Percentiles rank a stretch among this genome's conserved stretches.
These are phyloP conservation scores for Ophidiomyces ophidiicola DNA, from an alignment of 2,329 filamentous ascomycete species.

Conservation along the genomic window DNA sequence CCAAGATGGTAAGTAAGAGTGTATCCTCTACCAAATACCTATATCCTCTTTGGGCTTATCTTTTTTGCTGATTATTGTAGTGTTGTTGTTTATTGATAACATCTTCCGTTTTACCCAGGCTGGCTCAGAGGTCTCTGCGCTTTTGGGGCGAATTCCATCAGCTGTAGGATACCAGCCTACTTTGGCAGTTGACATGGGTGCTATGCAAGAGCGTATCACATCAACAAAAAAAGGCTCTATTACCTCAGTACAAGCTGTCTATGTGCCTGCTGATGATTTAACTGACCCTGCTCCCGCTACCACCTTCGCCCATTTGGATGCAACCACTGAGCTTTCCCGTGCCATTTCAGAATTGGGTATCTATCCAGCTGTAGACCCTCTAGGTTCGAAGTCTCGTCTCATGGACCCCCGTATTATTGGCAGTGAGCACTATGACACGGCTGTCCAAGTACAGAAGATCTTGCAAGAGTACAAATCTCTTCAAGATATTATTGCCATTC, in stretches of 20 bases:
- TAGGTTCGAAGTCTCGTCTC: constrained; percentile 99
- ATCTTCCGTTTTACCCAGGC: constrained; percentile 99
- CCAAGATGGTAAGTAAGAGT: constrained; percentile 62
- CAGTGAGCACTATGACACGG: constrained; percentile 92
- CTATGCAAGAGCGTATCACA: constrained; percentile 99
- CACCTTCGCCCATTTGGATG: constrained; percentile 99
- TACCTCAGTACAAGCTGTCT: constrained; percentile 99
- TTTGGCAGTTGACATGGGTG: constrained; percentile 96
- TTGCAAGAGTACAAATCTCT: constrained; percentile 99
- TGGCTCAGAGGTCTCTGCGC: constrained; percentile 98
- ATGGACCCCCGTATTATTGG: constrained; percentile 97
- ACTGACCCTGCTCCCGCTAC: constrained; percentile 98
- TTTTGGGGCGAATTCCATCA: constrained; percentile 98
- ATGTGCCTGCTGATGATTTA: constrained; percentile 99
- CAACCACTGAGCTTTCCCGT: constrained; percentile 99
- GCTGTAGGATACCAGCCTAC: constrained; percentile 99
- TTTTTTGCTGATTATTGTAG: constrained; percentile 33
- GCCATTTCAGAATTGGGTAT: constrained; percentile 99
- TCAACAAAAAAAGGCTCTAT: constrained; percentile 99
- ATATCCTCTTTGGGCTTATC: background rate
- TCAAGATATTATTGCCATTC: constrained; percentile 99
- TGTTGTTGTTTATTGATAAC: constrained; percentile 99
- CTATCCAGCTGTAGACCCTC: constrained; percentile 98
- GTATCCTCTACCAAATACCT: too few relatives aligned
- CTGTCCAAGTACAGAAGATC: constrained; percentile 94